phyloP scores from a whole-genome alignment of 2,329 filamentous ascomycete species.

The Hypoxylon sp. region DNA sequence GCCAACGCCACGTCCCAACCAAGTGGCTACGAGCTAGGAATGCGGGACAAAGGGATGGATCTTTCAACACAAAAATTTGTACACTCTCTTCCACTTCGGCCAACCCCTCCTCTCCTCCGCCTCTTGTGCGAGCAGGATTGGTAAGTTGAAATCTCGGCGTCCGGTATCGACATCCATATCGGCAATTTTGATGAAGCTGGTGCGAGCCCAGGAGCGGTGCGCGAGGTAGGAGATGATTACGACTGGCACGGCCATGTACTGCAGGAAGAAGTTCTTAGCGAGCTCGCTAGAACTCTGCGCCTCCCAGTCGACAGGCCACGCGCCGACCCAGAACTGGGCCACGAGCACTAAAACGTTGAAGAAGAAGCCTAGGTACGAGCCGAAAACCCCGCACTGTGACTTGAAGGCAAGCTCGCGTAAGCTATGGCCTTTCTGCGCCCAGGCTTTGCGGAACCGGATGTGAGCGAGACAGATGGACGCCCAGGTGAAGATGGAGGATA shows the following conservation, averaged over 20 bases:
- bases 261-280: conserved; percentile 79
- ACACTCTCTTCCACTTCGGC: conserved; percentile 83
- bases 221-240: conserved; percentile 76
- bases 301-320: conserved; percentile 77
- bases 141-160: conserved; percentile 85
- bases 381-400: conserved; percentile 82
- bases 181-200: conserved; percentile 73
- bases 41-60: conserved; percentile 6
- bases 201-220: conserved; percentile 83
- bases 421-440: conserved; percentile 77
- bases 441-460: conserved; percentile 90
- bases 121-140: conserved; percentile 84
- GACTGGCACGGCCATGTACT: conserved; percentile 79
- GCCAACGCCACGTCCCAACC: neutral
- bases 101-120: conserved; percentile 78
- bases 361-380: conserved; percentile 83
- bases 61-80: conserved; percentile 78
- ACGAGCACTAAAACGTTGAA: conserved; percentile 83
- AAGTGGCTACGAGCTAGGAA: neutral
- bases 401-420: conserved; percentile 84
- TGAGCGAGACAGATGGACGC: conserved; percentile 89
- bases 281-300: conserved; percentile 61
- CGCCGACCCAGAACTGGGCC: conserved; percentile 90
- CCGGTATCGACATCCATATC: conserved; percentile 93
- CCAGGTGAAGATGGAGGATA: conserved; percentile 85